These are phyloP conservation scores for Pythium coloratum DNA, from an alignment of 352 stramenopile species.

Conservation along the genomic window DNA sequence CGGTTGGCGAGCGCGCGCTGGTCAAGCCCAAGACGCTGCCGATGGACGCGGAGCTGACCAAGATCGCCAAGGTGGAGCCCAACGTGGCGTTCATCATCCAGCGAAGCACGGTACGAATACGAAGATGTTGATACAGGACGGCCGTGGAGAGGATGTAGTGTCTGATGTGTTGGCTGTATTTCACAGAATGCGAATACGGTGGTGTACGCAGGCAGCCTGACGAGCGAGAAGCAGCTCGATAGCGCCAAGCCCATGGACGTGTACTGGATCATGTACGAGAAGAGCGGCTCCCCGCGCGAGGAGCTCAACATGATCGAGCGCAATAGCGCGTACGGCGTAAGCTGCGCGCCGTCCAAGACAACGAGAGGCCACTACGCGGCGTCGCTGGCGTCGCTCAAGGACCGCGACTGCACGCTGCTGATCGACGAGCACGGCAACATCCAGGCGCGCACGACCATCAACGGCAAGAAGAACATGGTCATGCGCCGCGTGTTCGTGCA, in stretches of 20 bases:
- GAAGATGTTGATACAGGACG: background rate
- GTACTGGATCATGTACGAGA: constrained; percentile 89
- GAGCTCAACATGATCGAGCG: constrained; percentile 87
- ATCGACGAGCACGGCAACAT: constrained; percentile 60
- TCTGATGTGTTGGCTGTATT: background rate
- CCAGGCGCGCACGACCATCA: constrained; percentile 68
- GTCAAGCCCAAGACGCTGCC: constrained; percentile 45
- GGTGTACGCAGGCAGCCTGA: constrained; percentile 63
- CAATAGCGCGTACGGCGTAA: constrained; percentile 78
- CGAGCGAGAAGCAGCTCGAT: constrained; percentile 50
- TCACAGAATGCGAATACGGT: constrained; percentile 83
- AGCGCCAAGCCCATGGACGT: constrained; percentile 63
- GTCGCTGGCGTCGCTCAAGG: constrained; percentile 63
- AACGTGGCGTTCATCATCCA: constrained; percentile 87
- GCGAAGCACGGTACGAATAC: constrained; percentile 61
- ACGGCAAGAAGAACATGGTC: constrained; percentile 58
- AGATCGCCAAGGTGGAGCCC: constrained; percentile 68
- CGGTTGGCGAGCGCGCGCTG: constrained; percentile 21
- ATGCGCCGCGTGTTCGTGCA: constrained; percentile 82
- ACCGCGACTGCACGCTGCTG: constrained; percentile 61
- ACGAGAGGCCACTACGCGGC: constrained; percentile 46
- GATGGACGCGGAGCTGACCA: constrained; percentile 66
- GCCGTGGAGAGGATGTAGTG: background rate
- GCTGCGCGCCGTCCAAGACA: constrained; percentile 32
- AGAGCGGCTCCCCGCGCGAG: constrained; percentile 60